These are phyloP conservation scores for Fomitopsis betulina DNA, from an alignment of 1,284 basidiomycete species.

Conservation along the genomic window DNA sequence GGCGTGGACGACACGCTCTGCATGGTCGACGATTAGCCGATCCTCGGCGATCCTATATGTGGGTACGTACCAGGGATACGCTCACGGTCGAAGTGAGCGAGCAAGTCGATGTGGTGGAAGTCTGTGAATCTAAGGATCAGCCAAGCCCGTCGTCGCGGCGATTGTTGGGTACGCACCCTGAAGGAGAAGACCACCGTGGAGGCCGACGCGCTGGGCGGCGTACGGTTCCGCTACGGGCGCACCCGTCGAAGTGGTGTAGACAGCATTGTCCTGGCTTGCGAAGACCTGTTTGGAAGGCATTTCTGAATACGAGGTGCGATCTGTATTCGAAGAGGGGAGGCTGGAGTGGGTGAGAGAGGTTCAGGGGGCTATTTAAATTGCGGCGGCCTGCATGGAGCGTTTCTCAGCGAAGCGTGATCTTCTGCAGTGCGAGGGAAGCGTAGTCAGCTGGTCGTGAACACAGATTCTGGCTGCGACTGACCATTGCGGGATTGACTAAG, in stretches of 20 bases:
- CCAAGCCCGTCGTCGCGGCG: background rate
- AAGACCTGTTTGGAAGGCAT: constrained; percentile 64
- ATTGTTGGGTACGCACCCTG: constrained; percentile 51
- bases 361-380: constrained; percentile 21
- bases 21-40: background rate
- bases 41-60: constrained; percentile 3
- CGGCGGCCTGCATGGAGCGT: constrained; percentile 9
- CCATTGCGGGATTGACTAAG: constrained; percentile 16
- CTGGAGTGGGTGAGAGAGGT: constrained; percentile 14
- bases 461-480: constrained; percentile 9
- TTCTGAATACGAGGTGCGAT: constrained; percentile 3
- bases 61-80: constrained; percentile 69
- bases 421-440: background rate
- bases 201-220: constrained; percentile 71
- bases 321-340: constrained; percentile 10
- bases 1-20: constrained; percentile 63
- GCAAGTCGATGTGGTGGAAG: constrained; percentile 85
- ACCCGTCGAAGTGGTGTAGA: constrained; percentile 86
- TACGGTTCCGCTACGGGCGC: constrained; percentile 72
- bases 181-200: constrained; percentile 77
- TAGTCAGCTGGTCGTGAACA: constrained; percentile 19
- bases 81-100: constrained; percentile 91
- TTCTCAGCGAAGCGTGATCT: constrained; percentile 6
- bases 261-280: constrained; percentile 48
- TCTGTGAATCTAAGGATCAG: constrained; percentile 38